Percentiles rank a stretch among this genome's conserved stretches.
Conservation (phyloP, 2,329 filamentous ascomycete genomes). For the Bipolaris cookei region DNA sequence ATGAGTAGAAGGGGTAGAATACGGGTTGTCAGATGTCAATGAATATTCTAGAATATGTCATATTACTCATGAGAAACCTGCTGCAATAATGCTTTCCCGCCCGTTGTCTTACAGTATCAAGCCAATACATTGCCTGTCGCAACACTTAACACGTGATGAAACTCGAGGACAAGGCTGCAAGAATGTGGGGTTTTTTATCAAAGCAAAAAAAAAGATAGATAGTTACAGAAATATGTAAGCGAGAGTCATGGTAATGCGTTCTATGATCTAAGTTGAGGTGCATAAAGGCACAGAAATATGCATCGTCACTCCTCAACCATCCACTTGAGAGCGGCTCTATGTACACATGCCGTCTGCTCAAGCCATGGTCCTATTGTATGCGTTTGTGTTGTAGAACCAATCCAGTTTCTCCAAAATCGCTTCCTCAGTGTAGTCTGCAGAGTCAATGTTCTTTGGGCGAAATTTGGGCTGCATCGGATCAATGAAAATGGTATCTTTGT, state of each 20-base stretch:
- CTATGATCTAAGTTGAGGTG: not conserved
- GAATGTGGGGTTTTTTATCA: not conserved
- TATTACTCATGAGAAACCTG: not conserved
- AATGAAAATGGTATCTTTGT: conserved; percentile 41
- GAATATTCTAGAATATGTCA: not conserved
- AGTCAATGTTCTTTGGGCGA: conserved; percentile 31
- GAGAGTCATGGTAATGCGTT: not conserved
- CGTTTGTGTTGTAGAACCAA: conserved; percentile 40
- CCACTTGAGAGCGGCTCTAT: not conserved
- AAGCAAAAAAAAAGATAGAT: not conserved
- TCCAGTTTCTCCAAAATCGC: conserved; percentile 39
- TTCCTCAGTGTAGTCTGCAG: conserved; percentile 32
- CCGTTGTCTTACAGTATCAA: conserved; percentile 10
- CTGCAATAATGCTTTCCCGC: conserved; percentile 38
- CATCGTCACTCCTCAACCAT: not conserved
- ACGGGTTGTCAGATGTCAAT: not conserved
- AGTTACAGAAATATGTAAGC: no score
- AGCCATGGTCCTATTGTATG: conserved; percentile 33
- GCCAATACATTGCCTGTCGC: conserved; percentile 12
- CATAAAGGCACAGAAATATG: not conserved
- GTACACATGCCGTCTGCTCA: not conserved
- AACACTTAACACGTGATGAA: conserved; percentile 7
- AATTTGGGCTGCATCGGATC: conserved; percentile 41
- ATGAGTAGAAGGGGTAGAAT: not conserved
- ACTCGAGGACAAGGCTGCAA: not conserved